Percentiles rank a stretch among this genome's conserved stretches.
These are phyloP conservation scores for Cercospora citrullina DNA, from an alignment of 2,329 filamentous ascomycete genomes.

Conservation along the genomic window DNA sequence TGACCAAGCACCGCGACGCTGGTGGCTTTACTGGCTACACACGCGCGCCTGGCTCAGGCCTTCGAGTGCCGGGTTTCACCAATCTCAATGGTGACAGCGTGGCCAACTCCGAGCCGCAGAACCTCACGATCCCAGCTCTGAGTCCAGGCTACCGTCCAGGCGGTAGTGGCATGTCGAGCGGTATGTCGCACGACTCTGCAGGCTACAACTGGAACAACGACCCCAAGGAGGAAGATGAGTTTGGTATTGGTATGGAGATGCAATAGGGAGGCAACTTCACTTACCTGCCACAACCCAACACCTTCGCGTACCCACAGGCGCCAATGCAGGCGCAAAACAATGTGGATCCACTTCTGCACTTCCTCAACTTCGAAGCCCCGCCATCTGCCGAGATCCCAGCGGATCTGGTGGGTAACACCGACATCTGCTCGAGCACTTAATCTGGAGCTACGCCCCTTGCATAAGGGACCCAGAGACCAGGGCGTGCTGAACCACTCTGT, in stretches of 20 bases:
- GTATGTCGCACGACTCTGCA: conserved; percentile 51
- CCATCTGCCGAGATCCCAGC: conserved; percentile 10
- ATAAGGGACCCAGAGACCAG: conserved; percentile 13
- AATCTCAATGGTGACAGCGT: conserved; percentile 82
- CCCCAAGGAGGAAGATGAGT: conserved; percentile 95
- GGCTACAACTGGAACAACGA: conserved; percentile 49
- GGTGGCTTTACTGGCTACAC: conserved; percentile 73
- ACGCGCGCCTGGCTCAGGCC: conserved; percentile 75
- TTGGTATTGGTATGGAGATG: conserved; percentile 77
- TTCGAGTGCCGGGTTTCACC: conserved; percentile 90
- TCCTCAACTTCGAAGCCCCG: conserved; percentile 10
- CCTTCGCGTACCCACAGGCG: not conserved
- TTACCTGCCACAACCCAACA: conserved; percentile 15
- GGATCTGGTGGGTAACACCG: conserved; percentile 14
- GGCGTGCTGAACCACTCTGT: conserved; percentile 24
- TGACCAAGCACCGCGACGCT: conserved; percentile 73
- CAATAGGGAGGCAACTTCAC: conserved; percentile 26
- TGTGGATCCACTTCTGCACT: conserved; percentile 3
- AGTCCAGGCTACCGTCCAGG: conserved; percentile 62
- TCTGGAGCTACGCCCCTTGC: conserved; percentile 20
- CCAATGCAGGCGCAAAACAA: not conserved
- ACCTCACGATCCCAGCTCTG: conserved; percentile 39
- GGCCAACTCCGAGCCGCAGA: conserved; percentile 49
- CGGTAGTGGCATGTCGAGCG: conserved; percentile 60
- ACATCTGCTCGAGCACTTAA: conserved; percentile 16